Evolutionary conservation across 257 asterid genomes (phyloP).

Genomic region (Paulownia fortunei): DNA sequence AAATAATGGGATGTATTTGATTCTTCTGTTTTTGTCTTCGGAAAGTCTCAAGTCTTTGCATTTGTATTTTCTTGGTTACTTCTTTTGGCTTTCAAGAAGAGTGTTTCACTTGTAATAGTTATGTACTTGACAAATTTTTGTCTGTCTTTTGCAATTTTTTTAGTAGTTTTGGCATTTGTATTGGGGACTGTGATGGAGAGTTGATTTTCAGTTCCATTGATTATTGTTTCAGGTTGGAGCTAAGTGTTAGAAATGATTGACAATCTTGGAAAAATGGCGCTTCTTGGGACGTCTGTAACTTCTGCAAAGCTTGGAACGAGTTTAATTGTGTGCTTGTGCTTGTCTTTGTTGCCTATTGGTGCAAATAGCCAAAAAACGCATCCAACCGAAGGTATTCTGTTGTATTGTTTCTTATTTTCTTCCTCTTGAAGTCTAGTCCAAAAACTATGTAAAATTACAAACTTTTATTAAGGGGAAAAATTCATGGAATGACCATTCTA

Average conservation of each 20-base stretch:
- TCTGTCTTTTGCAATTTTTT: background rate
- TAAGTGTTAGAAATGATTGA: slow-evolving; percentile 35
- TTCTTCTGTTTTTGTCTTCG: background rate
- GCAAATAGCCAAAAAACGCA: slow-evolving; percentile 58
- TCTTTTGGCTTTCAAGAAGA: slow-evolving; percentile 10
- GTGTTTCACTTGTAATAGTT: background rate
- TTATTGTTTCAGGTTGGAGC: slow-evolving; percentile 35
- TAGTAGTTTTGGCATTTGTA: background rate
- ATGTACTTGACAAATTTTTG: background rate
- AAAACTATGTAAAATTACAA: too few species aligned
- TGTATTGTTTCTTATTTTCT: background rate
- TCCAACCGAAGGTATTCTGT: slow-evolving; percentile 66
- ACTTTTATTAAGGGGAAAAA: too few species aligned
- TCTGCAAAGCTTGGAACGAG: slow-evolving; percentile 31
- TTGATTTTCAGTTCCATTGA: background rate
- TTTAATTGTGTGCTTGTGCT: slow-evolving; percentile 49
- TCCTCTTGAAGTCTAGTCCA: background rate
- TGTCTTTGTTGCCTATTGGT: slow-evolving; percentile 44
- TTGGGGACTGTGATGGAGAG: slow-evolving; percentile 9
- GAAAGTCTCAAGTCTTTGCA: background rate
- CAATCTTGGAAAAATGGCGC: slow-evolving; percentile 32
- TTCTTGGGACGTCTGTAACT: slow-evolving; percentile 31
- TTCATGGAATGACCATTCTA: too few species aligned
- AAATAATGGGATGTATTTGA: slow-evolving; percentile 3
- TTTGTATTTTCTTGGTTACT: background rate